These are phyloP conservation scores for Tricholomella constricta DNA, from an alignment of 768 basidiomycete species.

Conservation along the genomic window DNA sequence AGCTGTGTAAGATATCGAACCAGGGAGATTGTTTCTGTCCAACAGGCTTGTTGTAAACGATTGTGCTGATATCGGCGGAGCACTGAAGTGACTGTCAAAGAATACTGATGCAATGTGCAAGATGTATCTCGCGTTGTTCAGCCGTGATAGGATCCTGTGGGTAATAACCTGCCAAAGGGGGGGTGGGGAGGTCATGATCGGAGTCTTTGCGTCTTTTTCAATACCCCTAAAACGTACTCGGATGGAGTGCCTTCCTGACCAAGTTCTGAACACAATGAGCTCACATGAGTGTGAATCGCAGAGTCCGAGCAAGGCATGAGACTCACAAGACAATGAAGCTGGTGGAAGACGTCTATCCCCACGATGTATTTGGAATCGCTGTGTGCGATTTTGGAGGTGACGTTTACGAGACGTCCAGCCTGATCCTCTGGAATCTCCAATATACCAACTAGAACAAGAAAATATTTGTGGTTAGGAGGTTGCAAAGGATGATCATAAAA, in stretches of 20 bases:
- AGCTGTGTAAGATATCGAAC: conserved; percentile 11
- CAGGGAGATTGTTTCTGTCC: conserved; percentile 2
- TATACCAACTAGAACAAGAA: conserved; percentile 4
- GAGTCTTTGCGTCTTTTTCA: not conserved
- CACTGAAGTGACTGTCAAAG: conserved; percentile 15
- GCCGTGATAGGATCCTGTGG: no score
- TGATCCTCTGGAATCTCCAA: conserved; percentile 5
- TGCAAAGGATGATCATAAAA: no score
- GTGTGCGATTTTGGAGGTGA: conserved; percentile 7
- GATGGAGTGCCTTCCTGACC: conserved; percentile 9
- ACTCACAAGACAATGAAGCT: conserved; percentile 13
- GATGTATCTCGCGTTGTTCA: conserved; percentile 1
- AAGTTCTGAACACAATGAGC: not conserved
- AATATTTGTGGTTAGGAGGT: not conserved
- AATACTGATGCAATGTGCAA: conserved; percentile 4
- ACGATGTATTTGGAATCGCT: conserved; percentile 12
- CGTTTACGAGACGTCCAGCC: conserved; percentile 9
- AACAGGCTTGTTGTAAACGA: conserved; percentile 6
- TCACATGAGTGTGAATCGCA: no score
- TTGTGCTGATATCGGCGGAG: conserved; percentile 12
- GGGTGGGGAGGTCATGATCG: no score
- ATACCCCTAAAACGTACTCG: not conserved
- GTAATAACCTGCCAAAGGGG: no score
- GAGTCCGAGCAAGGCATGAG: not conserved
- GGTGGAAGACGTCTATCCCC: conserved; percentile 15